phyloP scores from a whole-genome alignment of 1,284 basidiomycete genomes.

The Cutaneotrichosporon mucoides region DNA sequence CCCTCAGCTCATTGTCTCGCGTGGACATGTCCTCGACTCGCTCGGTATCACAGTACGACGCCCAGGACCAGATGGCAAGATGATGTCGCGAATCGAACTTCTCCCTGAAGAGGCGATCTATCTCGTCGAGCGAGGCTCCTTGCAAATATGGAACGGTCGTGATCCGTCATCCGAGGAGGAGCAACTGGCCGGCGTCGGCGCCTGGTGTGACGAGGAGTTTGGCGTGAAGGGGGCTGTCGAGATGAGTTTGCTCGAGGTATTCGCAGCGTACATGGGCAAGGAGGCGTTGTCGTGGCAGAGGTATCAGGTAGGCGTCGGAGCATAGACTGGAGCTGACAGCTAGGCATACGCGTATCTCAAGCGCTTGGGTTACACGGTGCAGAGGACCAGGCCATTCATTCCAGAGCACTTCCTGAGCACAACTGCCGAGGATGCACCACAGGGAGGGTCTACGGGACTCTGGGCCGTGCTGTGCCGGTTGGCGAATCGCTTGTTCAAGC shows the following conservation, averaged over 20 bases:
- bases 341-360: conserved; percentile 90
- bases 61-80: conserved; percentile 54
- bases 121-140: conserved; percentile 78
- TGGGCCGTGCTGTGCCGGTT: no score
- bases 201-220: conserved; percentile 53
- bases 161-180: conserved; percentile 24
- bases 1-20: conserved; percentile 62
- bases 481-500: no score
- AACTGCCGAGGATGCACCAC: background rate
- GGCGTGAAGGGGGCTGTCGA: conserved; percentile 82
- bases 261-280: conserved; percentile 71
- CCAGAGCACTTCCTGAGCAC: conserved; percentile 29
- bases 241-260: conserved; percentile 90
- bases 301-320: conserved; percentile 65
- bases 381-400: conserved; percentile 53
- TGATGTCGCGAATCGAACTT: conserved; percentile 57
- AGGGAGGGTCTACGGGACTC: no score
- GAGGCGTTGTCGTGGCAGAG: conserved; percentile 74
- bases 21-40: conserved; percentile 70
- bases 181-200: conserved; percentile 21
- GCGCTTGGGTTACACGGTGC: conserved; percentile 84
- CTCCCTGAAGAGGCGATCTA: conserved; percentile 93
- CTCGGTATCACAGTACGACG: conserved; percentile 67
- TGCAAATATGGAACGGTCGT: conserved; percentile 69
- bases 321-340: background rate